Evolutionary conservation across 2,329 filamentous ascomycete species (phyloP), one percentile per base, ranked within the genome.

Genomic region (Eutypa lata): DNA sequence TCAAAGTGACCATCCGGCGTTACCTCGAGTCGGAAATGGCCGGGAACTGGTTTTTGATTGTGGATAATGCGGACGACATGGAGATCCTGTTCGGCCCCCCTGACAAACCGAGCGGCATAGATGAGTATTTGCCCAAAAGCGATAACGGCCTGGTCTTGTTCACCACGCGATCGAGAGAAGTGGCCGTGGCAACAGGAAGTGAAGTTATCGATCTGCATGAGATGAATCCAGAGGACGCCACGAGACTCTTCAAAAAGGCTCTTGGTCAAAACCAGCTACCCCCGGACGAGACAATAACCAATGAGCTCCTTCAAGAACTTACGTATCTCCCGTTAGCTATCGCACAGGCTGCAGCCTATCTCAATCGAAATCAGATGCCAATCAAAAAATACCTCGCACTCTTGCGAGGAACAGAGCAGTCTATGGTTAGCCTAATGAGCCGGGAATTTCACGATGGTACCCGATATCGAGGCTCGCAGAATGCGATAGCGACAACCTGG

Each of bases 1-100:
- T 84, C 37, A 78, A 80, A 50, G 81, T 86, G 58, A 77, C 83
- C 69, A 83, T 89, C 60, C 74, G 81, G 13, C 46, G 49, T 3
- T 57, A 68, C 19, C 58, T 73, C 0, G 62, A 54, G 40, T 66
- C 61, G 0, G 56, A 62, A n/a, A 51, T 47, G 3, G 51, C 61
- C 0, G 66, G 70, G 7, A 61, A 54, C 33, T 77, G 71, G 73
- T 58, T 77, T 37, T 56, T 77, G 1, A 59, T 77, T 2, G 55
- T 76, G 6, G 70, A 75, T 47, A 78, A 77, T 52, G 71, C 69
- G 0, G 75, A 79, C 35, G 68, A 76, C 24, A 50, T 51, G 10
- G 55, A 65, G 6, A 35, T 70, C 10, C 48, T 68, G 42, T 60
- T 61, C 44, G 54, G 57, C 3, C 26, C 53, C 47, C 35, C 43